phyloP scores from a whole-genome alignment of 139 green algal species.

The Pseudopediastrum boryanum region DNA sequence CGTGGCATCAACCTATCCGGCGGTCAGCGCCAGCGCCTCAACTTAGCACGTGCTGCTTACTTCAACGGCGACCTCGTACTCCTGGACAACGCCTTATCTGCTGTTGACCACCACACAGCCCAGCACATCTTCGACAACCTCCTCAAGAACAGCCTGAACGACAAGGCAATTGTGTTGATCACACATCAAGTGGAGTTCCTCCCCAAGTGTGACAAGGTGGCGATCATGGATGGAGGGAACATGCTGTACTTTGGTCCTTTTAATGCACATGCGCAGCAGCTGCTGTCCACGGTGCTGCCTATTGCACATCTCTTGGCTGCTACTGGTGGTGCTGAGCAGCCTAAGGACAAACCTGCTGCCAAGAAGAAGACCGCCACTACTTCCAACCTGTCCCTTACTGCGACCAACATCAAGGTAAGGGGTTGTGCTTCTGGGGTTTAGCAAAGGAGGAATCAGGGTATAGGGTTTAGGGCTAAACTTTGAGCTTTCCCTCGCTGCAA shows the following conservation, averaged over 20 bases:
- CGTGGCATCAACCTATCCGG: conserved; percentile 56
- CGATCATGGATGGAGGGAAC: conserved; percentile 52
- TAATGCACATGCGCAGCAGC: conserved; percentile 33
- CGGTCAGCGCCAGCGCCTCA: conserved; percentile 52
- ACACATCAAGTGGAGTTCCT: conserved; percentile 58
- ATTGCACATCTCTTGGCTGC: conserved; percentile 48
- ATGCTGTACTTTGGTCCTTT: conserved; percentile 59
- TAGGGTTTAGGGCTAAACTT: too few relatives aligned
- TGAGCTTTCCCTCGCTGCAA: too few relatives aligned
- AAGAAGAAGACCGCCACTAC: too few relatives aligned
- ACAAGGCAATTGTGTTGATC: conserved; percentile 43
- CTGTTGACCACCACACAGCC: conserved; percentile 53
- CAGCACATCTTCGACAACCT: conserved; percentile 49
- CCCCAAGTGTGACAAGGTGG: conserved; percentile 49
- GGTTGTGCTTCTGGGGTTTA: too few relatives aligned
- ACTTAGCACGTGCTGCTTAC: conserved; percentile 46
- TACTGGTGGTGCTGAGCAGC: conserved; percentile 43
- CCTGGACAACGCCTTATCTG: conserved; percentile 56
- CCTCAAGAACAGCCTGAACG: conserved; percentile 37
- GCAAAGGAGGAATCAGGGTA: too few relatives aligned
- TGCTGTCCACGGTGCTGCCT: conserved; percentile 51
- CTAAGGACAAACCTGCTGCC: conserved; percentile 13
- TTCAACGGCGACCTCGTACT: conserved; percentile 47
- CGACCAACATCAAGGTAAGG: conserved; percentile 42
- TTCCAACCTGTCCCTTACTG: conserved; percentile 33